Percentiles rank a stretch among this genome's conserved stretches.
Conservation (phyloP, 805 yeast species). For the Sungouiella thailandica region DNA sequence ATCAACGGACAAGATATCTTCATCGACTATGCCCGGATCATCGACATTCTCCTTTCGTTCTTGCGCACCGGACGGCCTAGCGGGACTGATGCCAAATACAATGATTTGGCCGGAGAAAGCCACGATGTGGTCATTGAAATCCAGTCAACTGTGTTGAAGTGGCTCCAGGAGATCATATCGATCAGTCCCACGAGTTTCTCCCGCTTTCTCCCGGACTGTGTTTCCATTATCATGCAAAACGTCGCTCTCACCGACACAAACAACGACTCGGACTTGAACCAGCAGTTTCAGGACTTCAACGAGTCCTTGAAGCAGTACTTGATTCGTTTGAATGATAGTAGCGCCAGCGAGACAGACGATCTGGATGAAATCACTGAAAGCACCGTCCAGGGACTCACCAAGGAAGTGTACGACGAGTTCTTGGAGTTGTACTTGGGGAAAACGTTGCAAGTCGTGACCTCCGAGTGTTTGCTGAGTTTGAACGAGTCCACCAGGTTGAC, state of each 20-base stretch:
- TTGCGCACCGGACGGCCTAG: conserved; percentile 46
- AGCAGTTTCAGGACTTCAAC: conserved; percentile 33
- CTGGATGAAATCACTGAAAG: conserved; percentile 42
- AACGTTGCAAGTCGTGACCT: conserved; percentile 65
- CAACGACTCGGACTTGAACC: conserved; percentile 33
- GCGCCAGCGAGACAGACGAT: conserved; percentile 7
- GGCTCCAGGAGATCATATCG: conserved; percentile 72
- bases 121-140: conserved; percentile 50
- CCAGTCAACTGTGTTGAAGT: conserved; percentile 70
- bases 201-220: conserved; percentile 67
- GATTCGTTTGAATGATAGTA: conserved; percentile 23
- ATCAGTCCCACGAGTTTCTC: conserved; percentile 74
- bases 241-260: conserved; percentile 32
- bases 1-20: conserved; percentile 65
- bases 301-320: conserved; percentile 29
- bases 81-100: conserved; percentile 13
- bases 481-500: conserved; percentile 80
- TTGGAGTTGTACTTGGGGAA: conserved; percentile 37
- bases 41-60: conserved; percentile 76
- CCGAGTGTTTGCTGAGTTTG: conserved; percentile 44
- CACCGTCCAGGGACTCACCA: conserved; percentile 42
- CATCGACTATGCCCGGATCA: conserved; percentile 73
- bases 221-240: conserved; percentile 56
- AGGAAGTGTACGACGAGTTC: conserved; percentile 37
- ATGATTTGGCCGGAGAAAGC: conserved; percentile 29